phyloP scores from a whole-genome alignment of 768 basidiomycete species.

The Suillus bovinus region DNA sequence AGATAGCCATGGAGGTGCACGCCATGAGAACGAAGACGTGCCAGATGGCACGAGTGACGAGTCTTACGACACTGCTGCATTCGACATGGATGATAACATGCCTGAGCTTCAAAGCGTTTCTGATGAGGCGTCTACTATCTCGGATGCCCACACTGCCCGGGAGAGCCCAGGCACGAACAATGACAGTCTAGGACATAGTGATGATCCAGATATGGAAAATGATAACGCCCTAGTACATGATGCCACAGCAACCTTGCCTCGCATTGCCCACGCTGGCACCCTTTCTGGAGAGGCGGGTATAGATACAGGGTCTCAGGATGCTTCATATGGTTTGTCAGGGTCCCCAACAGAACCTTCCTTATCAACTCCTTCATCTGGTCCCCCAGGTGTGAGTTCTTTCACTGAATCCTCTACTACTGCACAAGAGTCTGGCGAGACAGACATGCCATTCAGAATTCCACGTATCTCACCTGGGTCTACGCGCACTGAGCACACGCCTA shows the following conservation, averaged over 20 bases:
- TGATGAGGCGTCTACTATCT: constrained; percentile 23
- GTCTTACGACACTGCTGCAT: constrained; percentile 7
- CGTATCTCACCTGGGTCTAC: constrained; percentile 29
- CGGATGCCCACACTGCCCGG: constrained; percentile 21
- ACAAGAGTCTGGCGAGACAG: constrained; percentile 8
- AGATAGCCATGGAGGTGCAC: constrained; percentile 16
- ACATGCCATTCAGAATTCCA: constrained; percentile 34
- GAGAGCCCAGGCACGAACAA: constrained; percentile 1
- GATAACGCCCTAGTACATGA: neutral
- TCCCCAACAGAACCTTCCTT: neutral
- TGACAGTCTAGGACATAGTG: neutral
- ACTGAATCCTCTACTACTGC: neutral
- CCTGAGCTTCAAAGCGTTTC: constrained; percentile 37
- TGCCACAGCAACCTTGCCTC: constrained; percentile 7
- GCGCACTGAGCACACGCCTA: constrained; percentile 39
- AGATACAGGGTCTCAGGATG: constrained; percentile 2
- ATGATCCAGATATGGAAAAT: neutral
- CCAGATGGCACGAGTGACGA: constrained; percentile 2
- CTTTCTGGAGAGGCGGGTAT: constrained; percentile 4
- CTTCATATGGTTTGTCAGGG: constrained; percentile 2
- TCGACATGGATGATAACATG: constrained; percentile 25
- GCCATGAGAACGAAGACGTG: neutral
- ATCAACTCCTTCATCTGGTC: constrained; percentile 8
- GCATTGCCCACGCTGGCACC: constrained; percentile 5
- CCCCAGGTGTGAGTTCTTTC: constrained; percentile 1